A percentile compares a stretch with the other conserved stretches of the same genome.
These are phyloP conservation scores for Spergularia marina DNA, from an alignment of 148 eudicot genomes.

Conservation along the genomic window DNA sequence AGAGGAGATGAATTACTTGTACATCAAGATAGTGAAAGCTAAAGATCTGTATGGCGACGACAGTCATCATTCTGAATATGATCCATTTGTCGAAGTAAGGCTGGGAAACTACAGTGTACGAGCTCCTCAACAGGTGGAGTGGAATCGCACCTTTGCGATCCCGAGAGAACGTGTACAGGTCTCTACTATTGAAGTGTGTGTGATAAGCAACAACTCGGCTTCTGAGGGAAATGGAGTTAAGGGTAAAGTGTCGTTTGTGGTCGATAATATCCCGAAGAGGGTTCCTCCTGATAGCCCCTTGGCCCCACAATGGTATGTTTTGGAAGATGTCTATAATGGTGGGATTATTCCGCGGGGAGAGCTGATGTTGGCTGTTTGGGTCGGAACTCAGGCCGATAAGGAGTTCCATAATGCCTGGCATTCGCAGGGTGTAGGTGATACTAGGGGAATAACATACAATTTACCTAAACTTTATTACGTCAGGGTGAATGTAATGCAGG, in stretches of 20 bases:
- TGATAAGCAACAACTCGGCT: conserved; percentile 11
- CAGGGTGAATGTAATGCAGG: conserved; percentile 41
- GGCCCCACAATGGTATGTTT: conserved; percentile 44
- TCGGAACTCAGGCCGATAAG: conserved; percentile 48
- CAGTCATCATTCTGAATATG: conserved; percentile 11
- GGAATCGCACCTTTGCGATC: conserved; percentile 42
- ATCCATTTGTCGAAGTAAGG: conserved; percentile 54
- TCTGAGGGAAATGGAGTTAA: conserved; percentile 19
- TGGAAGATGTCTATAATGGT: conserved; percentile 17
- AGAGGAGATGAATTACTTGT: conserved; percentile 67
- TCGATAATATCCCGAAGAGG: conserved; percentile 31
- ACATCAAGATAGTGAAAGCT: conserved; percentile 55
- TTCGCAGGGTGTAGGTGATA: conserved; percentile 29
- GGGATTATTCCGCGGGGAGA: conserved; percentile 18
- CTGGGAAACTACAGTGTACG: conserved; percentile 49
- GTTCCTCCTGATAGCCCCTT: conserved; percentile 44
- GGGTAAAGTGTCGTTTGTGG: conserved; percentile 30
- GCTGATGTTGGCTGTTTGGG: conserved; percentile 45
- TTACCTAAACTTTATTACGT: conserved; percentile 45
- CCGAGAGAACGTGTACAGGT: conserved; percentile 33
- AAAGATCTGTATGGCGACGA: conserved; percentile 32
- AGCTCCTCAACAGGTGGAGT: conserved; percentile 15
- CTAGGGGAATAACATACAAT: conserved; percentile 32
- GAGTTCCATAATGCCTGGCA: conserved; percentile 44
- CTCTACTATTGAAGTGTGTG: conserved; percentile 21